phyloP scores from a whole-genome alignment of 257 asterid species.

The Fraxinus quadrangulata region DNA sequence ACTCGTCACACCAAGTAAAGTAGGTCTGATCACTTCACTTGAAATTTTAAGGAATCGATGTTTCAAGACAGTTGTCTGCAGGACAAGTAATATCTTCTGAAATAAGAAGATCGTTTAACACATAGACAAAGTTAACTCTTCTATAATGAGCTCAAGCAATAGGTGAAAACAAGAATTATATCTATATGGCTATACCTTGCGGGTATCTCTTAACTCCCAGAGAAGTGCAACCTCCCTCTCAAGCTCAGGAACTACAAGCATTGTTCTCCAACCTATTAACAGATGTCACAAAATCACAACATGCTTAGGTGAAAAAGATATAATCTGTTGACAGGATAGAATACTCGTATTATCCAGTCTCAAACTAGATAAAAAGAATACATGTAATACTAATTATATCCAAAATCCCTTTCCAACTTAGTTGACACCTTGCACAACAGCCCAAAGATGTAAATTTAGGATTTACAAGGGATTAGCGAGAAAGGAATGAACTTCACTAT shows the following conservation, averaged over 20 bases:
- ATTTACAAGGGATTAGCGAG: neutral
- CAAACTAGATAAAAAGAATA: constrained; percentile 16
- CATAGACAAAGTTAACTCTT: neutral
- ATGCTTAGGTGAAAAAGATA: neutral
- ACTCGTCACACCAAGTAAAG: neutral
- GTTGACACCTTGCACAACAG: neutral
- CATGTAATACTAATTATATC: neutral
- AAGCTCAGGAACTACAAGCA: constrained; percentile 99
- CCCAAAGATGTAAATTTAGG: neutral
- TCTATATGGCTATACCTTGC: constrained; percentile 60
- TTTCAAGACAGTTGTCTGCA: neutral
- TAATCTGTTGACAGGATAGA: neutral
- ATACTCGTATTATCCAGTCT: constrained; percentile 7
- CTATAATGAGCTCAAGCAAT: neutral
- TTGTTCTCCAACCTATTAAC: constrained; percentile 95
- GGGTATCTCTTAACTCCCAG: constrained; percentile 61
- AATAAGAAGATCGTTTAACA: neutral
- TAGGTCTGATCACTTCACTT: neutral
- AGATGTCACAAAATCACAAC: constrained; percentile 17
- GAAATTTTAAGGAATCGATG: neutral
- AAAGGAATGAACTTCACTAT: neutral
- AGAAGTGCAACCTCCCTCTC: constrained; percentile 93
- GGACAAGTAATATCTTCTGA: neutral
- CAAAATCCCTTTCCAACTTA: neutral
- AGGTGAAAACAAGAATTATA: neutral